These are phyloP conservation scores for Lentinus polychrous DNA, from an alignment of 1,284 basidiomycete species.

Conservation along the genomic window DNA sequence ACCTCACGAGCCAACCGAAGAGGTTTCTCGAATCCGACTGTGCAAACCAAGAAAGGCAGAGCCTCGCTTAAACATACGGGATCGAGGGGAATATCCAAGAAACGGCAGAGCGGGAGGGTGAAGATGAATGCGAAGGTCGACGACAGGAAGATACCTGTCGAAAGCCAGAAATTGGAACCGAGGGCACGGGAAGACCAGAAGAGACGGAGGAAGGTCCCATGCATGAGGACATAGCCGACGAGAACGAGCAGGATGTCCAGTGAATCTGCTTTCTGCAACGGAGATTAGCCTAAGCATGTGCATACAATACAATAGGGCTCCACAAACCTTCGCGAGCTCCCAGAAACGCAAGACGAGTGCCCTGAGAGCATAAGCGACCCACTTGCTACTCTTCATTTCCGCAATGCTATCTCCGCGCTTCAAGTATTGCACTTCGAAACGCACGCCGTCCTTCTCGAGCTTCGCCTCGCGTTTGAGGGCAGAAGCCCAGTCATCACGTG, in stretches of 20 bases:
- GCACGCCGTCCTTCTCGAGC: conserved; percentile 35
- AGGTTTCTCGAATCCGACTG: conserved; percentile 97
- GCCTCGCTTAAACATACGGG: conserved; percentile 93
- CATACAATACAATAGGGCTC: conserved; percentile 3
- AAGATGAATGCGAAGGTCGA: conserved; percentile 86
- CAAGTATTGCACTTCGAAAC: conserved; percentile 33
- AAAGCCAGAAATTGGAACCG: conserved; percentile 88
- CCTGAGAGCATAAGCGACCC: conserved; percentile 83
- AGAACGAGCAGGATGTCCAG: conserved; percentile 95
- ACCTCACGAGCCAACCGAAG: conserved; percentile 88
- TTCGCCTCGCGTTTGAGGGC: conserved; percentile 33
- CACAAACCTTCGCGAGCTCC: conserved; percentile 72
- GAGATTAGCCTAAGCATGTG: background rate
- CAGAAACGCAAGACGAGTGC: conserved; percentile 81
- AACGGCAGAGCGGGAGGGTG: conserved; percentile 79
- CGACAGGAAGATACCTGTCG: conserved; percentile 77
- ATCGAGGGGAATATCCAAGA: conserved; percentile 84
- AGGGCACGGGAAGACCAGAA: conserved; percentile 83
- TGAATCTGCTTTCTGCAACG: conserved; percentile 79
- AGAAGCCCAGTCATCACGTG: conserved; percentile 42
- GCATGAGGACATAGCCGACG: conserved; percentile 95
- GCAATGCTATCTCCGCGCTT: conserved; percentile 42
- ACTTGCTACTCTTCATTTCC: conserved; percentile 70
- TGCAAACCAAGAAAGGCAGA: conserved; percentile 95
- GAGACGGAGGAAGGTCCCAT: conserved; percentile 87